These are phyloP conservation scores for Penicillium concentricum DNA, from an alignment of 2,329 filamentous ascomycete species.

Conservation along the genomic window DNA sequence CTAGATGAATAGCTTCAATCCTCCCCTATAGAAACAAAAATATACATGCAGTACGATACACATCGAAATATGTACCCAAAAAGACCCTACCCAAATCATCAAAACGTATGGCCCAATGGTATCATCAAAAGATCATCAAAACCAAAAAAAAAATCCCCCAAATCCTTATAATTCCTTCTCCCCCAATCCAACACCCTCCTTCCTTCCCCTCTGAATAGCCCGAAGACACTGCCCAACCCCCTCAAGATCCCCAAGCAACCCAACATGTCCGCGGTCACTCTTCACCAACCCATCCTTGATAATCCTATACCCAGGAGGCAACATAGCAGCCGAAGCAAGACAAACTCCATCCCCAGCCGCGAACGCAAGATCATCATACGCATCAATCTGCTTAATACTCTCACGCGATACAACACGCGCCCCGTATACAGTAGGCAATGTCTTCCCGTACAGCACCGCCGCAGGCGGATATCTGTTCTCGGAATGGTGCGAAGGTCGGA, in stretches of 20 bases:
- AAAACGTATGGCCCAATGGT: constrained; percentile 13
- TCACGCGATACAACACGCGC: constrained; percentile 72
- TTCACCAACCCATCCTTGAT: constrained; percentile 72
- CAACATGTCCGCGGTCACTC: constrained; percentile 83
- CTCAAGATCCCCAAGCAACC: constrained; percentile 78
- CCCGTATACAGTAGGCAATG: constrained; percentile 79
- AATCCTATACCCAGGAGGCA: constrained; percentile 74
- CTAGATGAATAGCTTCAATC: neutral
- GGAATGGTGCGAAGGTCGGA: constrained; percentile 57
- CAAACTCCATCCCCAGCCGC: constrained; percentile 87
- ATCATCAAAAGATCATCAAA: constrained; percentile 15
- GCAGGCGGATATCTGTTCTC: constrained; percentile 79
- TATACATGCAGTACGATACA: neutral
- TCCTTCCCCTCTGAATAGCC: constrained; percentile 65
- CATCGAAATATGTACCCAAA: neutral
- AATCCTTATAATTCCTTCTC: constrained; percentile 6
- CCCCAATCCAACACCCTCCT: constrained; percentile 70
- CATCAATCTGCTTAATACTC: constrained; percentile 71
- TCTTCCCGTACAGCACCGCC: constrained; percentile 82
- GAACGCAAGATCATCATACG: constrained; percentile 84
- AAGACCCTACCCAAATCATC: constrained; percentile 5
- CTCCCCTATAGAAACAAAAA: neutral
- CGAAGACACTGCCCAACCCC: constrained; percentile 73
- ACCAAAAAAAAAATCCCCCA: neutral
- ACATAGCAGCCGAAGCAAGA: constrained; percentile 78